A percentile compares a stretch with the other conserved stretches of the same genome.
Evolutionary conservation across 495 filamentous ascomycete species (phyloP).

Genomic region (Annulohypoxylon bovei): DNA sequence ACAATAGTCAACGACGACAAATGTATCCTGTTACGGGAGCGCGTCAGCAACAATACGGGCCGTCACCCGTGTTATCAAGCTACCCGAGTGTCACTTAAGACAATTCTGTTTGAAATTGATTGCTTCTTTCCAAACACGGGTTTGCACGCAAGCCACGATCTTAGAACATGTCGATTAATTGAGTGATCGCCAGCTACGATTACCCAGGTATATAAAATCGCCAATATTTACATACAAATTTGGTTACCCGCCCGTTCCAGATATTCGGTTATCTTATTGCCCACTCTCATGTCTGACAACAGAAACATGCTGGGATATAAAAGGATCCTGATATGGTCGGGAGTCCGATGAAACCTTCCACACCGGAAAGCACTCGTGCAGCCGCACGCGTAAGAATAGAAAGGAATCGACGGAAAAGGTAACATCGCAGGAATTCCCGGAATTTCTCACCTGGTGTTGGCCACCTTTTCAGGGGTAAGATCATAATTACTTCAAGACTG

Average conservation of each 20-base stretch:
- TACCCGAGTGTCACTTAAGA: slow-evolving; percentile 16
- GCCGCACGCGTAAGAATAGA: slow-evolving; percentile 32
- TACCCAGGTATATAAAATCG: slow-evolving; percentile 16
- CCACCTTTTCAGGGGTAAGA: slow-evolving; percentile 12
- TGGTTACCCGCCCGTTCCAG: slow-evolving; percentile 16
- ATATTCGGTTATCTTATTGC: slow-evolving; percentile 33
- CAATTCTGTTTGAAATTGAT: slow-evolving; percentile 23
- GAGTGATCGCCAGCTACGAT: slow-evolving; percentile 16
- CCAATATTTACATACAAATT: slow-evolving; percentile 14
- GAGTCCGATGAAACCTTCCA: slow-evolving; percentile 32
- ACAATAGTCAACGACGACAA: background rate
- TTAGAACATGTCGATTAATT: background rate
- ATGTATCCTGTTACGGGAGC: slow-evolving; percentile 14
- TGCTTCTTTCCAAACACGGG: slow-evolving; percentile 8
- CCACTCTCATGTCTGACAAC: slow-evolving; percentile 11
- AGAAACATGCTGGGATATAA: slow-evolving; percentile 25
- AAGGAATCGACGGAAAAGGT: slow-evolving; percentile 9
- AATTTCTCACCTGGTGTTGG: slow-evolving; percentile 6
- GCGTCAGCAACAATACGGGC: slow-evolving; percentile 22
- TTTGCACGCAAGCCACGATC: background rate
- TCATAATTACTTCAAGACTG: background rate
- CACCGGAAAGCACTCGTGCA: slow-evolving; percentile 18
- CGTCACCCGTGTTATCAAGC: slow-evolving; percentile 1
- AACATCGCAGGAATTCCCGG: slow-evolving; percentile 20
- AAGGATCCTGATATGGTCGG: slow-evolving; percentile 26